phyloP scores from a whole-genome alignment of 306 rosid genomes.

The Dicorynia guianensis region DNA sequence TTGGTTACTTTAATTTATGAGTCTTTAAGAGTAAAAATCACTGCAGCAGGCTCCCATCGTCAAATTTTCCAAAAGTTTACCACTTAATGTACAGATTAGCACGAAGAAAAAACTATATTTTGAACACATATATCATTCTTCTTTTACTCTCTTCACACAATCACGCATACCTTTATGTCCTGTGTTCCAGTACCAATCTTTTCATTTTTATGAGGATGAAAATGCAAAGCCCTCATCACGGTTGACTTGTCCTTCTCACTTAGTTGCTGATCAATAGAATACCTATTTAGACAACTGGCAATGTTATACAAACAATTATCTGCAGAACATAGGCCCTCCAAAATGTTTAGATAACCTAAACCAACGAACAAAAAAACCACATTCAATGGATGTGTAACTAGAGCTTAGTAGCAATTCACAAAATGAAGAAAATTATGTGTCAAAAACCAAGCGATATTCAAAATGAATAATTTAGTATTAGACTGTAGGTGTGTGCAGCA shows the following conservation, averaged over 20 bases:
- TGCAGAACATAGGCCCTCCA: constrained; percentile 25
- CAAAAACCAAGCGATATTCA: not conserved
- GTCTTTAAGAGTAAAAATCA: too few relatives aligned
- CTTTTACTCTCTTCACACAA: constrained; percentile 34
- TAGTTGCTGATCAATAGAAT: constrained; percentile 60
- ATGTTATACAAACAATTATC: constrained; percentile 17
- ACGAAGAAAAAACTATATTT: constrained; percentile 25
- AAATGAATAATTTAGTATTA: not conserved
- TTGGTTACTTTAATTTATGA: too few relatives aligned
- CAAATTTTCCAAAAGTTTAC: not conserved
- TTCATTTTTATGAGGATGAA: constrained; percentile 70
- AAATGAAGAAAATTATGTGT: not conserved
- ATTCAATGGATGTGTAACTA: constrained; percentile 16
- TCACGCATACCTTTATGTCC: constrained; percentile 68
- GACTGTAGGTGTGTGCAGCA: too few relatives aligned
- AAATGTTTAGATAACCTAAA: constrained; percentile 22
- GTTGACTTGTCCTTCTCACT: constrained; percentile 64
- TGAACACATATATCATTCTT: not conserved
- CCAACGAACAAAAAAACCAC: constrained; percentile 17
- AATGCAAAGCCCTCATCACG: constrained; percentile 64
- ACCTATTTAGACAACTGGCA: constrained; percentile 58
- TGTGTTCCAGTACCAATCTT: constrained; percentile 71
- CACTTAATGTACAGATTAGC: not conserved
- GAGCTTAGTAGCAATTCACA: constrained; percentile 18
- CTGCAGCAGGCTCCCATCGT: too few relatives aligned